These are phyloP conservation scores for Ceratobasidium sp. DNA, from an alignment of 1,284 basidiomycete genomes.

Conservation along the genomic window DNA sequence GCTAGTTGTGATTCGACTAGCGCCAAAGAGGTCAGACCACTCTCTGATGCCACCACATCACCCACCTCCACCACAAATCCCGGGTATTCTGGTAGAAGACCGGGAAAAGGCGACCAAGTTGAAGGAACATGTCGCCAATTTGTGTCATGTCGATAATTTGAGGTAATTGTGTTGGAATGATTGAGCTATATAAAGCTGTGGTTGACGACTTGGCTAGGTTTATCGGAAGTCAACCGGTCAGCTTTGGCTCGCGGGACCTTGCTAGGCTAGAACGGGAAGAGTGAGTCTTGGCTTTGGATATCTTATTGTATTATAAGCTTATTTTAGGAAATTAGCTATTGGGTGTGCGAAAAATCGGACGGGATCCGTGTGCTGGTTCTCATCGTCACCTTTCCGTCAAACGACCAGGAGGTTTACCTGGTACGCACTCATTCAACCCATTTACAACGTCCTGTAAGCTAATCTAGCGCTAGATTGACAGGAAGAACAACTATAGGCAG, in stretches of 20 bases:
- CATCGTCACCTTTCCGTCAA: constrained; percentile 77
- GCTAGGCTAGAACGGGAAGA: constrained; percentile 84
- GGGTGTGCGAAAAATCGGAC: constrained; percentile 99
- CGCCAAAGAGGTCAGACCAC: no score
- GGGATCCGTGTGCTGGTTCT: constrained; percentile 92
- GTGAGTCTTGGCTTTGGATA: constrained; percentile 62
- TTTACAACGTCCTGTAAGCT: background rate
- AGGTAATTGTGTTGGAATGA: constrained; percentile 59
- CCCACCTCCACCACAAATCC: constrained; percentile 67
- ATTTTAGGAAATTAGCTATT: constrained; percentile 73
- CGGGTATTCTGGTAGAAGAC: constrained; percentile 67
- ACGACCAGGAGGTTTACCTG: constrained; percentile 83
- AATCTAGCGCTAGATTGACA: constrained; percentile 79
- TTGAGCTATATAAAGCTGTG: background rate
- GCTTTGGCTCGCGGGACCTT: constrained; percentile 79
- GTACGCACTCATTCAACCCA: constrained; percentile 63
- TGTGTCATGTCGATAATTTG: constrained; percentile 74
- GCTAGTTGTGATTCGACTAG: background rate
- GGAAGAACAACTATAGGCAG: constrained; percentile 89
- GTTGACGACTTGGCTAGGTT: constrained; percentile 68
- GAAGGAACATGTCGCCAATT: constrained; percentile 70
- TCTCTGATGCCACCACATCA: constrained; percentile 43
- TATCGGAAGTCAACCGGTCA: constrained; percentile 93
- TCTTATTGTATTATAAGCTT: constrained; percentile 32
- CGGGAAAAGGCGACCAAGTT: constrained; percentile 72